Percentiles rank a stretch among this genome's conserved stretches.
These are phyloP conservation scores for Rutstroemia sp. DNA, from an alignment of 2,329 filamentous ascomycete species.

Conservation along the genomic window DNA sequence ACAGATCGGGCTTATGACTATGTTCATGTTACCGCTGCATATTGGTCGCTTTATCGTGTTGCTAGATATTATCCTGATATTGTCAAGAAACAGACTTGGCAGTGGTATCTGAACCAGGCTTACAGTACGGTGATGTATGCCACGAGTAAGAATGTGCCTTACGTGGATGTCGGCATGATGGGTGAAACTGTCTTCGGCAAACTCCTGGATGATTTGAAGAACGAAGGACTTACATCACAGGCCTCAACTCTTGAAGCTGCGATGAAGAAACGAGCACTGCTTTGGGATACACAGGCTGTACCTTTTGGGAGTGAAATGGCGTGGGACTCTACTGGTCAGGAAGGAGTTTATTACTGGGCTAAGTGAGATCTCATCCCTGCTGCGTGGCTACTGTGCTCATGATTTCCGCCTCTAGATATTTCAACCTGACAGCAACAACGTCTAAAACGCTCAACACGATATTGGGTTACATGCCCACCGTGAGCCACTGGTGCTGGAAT, in stretches of 20 bases:
- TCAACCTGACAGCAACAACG: conserved; percentile 38
- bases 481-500: conserved; percentile 56
- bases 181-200: conserved; percentile 51
- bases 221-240: conserved; percentile 37
- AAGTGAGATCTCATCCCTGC: conserved; percentile 14
- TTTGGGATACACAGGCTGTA: conserved; percentile 43
- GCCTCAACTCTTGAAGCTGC: conserved; percentile 34
- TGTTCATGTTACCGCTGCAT: conserved; percentile 46
- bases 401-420: conserved; percentile 31
- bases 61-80: conserved; percentile 41
- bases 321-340: conserved; percentile 56
- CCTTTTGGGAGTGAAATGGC: conserved; percentile 55
- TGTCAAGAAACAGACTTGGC: conserved; percentile 36
- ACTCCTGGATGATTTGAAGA: conserved; percentile 42
- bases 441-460: conserved; percentile 48
- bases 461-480: conserved; percentile 47
- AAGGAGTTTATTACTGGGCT: conserved; percentile 53
- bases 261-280: conserved; percentile 42
- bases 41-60: conserved; percentile 51
- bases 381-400: not conserved
- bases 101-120: conserved; percentile 49
- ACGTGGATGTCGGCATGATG: conserved; percentile 46
- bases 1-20: conserved; percentile 51
- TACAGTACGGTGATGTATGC: conserved; percentile 41
- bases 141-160: conserved; percentile 34